phyloP scores from a whole-genome alignment of 352 stramenopile species.

The Halophytophthora polymorphica region DNA sequence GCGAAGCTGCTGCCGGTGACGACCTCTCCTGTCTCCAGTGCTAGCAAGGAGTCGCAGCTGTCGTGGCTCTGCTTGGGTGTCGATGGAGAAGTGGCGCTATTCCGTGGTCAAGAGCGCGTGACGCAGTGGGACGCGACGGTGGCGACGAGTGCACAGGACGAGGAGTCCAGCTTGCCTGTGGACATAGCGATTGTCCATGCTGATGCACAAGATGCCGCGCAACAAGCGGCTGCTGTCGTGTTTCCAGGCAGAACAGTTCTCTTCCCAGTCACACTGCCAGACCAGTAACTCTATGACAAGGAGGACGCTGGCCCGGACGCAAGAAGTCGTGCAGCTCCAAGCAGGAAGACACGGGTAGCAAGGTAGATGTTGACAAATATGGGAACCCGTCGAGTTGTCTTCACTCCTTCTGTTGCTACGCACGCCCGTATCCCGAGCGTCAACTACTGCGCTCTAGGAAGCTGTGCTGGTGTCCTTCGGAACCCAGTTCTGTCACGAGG shows the following conservation, averaged over 20 bases:
- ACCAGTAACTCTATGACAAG: conserved; percentile 4
- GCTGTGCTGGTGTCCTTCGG: too few species aligned
- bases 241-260: conserved; percentile 29
- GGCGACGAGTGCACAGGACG: conserved; percentile 5
- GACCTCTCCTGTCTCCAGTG: background rate
- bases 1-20: conserved; percentile 32
- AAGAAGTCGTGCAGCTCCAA: too few species aligned
- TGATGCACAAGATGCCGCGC: background rate
- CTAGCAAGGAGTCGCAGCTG: conserved; percentile 10
- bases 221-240: conserved; percentile 22
- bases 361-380: conserved; percentile 4
- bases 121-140: conserved; percentile 23
- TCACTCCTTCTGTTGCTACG: too few species aligned
- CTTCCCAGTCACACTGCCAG: conserved; percentile 17
- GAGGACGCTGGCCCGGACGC: too few species aligned
- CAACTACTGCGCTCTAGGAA: too few species aligned
- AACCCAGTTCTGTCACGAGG: conserved; percentile 3
- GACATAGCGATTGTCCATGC: conserved; percentile 21
- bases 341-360: background rate
- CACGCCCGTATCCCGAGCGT: too few species aligned
- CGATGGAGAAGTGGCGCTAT: conserved; percentile 36
- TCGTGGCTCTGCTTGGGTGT: conserved; percentile 38
- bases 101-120: conserved; percentile 27
- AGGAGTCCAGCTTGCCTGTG: conserved; percentile 18
- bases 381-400: too few species aligned